Evolutionary conservation across 768 basidiomycete species (phyloP).

Genomic region (Mycena polygramma): DNA sequence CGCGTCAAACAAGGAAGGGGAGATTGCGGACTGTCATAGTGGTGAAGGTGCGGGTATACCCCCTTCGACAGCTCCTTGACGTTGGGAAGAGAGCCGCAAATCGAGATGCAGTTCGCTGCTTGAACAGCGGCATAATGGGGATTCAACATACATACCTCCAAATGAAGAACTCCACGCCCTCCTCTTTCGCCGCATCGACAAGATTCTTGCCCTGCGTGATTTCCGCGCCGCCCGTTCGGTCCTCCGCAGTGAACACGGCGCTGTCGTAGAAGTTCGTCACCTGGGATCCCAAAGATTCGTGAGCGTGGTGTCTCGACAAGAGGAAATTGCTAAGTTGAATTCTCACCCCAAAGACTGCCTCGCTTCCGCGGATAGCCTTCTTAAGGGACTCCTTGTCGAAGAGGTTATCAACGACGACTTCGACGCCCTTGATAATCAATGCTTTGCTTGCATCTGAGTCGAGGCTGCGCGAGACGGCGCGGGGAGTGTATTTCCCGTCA

Average conservation of each 20-base stretch:
- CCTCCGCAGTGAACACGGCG: neutral
- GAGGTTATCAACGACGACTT: neutral
- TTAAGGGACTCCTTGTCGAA: neutral
- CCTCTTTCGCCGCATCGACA: constrained; percentile 28
- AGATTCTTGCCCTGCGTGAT: constrained; percentile 19
- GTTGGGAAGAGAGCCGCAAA: constrained; percentile 10
- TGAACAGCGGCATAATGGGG: no score
- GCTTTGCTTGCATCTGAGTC: constrained; percentile 24
- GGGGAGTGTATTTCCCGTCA: constrained; percentile 27
- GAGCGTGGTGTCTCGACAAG: no score
- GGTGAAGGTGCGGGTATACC: neutral
- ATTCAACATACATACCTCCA: constrained; percentile 28
- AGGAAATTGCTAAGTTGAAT: no score
- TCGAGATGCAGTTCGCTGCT: neutral
- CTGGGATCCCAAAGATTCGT: no score
- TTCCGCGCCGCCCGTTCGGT: neutral
- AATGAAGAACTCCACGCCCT: constrained; percentile 23
- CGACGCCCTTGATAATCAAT: constrained; percentile 12
- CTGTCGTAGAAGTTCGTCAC: neutral
- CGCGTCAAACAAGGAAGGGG: no score
- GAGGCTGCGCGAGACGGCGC: constrained; percentile 25
- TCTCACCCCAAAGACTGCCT: constrained; percentile 20
- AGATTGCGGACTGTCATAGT: constrained; percentile 15
- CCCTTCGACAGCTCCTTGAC: neutral
- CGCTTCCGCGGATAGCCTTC: constrained; percentile 16